Conservation (phyloP, 148 eudicot genomes). For the Vaccinium darrowii region DNA sequence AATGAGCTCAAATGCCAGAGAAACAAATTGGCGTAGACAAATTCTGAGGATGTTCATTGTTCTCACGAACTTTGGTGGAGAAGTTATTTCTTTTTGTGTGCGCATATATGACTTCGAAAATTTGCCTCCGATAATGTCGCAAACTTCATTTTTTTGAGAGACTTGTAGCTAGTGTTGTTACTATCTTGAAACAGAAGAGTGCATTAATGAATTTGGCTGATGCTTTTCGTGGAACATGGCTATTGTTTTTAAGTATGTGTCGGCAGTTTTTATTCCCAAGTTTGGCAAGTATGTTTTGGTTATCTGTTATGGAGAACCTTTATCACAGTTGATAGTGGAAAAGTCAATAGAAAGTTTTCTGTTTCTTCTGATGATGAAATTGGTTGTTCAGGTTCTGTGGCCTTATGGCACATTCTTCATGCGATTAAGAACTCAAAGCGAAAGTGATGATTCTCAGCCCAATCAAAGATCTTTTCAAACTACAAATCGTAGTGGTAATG, state of each 20-base stretch:
- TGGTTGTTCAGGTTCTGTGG: conserved; percentile 68
- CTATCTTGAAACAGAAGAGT: neutral
- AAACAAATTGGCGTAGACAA: neutral
- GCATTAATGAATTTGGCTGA: neutral
- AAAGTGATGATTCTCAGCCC: conserved; percentile 34
- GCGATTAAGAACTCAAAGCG: conserved; percentile 39
- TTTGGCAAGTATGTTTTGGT: neutral
- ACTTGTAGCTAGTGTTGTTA: neutral
- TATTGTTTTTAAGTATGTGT: neutral
- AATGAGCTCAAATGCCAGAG: neutral
- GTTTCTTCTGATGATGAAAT: conserved; percentile 2
- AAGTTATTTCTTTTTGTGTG: conserved; percentile 1
- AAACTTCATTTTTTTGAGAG: neutral
- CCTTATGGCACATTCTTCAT: conserved; percentile 84
- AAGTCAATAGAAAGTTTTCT: neutral
- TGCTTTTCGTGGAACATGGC: neutral
- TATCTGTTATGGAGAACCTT: neutral
- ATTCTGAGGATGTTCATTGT: neutral
- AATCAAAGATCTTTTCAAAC: conserved; percentile 45
- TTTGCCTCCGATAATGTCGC: neutral
- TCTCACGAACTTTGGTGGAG: neutral
- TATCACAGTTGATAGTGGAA: neutral
- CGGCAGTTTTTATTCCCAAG: neutral
- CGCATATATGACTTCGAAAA: neutral
- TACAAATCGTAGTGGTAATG: conserved; percentile 38